Evolutionary conservation across 257 asterid genomes (phyloP).

Genomic region (Echium plantagineum): DNA sequence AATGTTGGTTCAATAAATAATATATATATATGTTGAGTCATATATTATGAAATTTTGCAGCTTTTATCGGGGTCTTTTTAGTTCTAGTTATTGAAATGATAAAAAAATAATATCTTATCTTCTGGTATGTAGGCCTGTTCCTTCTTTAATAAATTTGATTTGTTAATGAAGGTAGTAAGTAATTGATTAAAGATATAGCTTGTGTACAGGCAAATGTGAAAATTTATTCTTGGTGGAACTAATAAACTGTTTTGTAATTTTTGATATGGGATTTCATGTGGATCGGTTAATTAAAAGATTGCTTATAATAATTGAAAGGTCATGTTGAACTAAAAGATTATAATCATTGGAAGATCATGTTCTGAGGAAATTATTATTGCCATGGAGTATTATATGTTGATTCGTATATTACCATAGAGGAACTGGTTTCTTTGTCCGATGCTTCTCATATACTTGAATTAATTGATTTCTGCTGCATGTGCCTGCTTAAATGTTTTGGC

Average conservation of each 20-base stretch:
- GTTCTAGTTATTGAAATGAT: background rate
- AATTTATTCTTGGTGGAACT: background rate
- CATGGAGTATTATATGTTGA: too few species aligned
- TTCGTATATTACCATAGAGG: background rate
- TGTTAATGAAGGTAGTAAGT: too few species aligned
- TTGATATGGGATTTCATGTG: background rate
- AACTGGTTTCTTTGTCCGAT: background rate
- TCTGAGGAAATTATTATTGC: background rate
- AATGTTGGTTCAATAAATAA: too few species aligned
- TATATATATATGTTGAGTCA: background rate
- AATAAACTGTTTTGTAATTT: background rate
- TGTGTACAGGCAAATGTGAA: background rate
- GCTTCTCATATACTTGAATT: background rate
- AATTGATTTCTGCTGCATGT: background rate
- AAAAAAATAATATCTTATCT: too few species aligned
- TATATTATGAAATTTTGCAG: background rate
- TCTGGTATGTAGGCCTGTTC: too few species aligned
- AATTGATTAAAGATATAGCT: too few species aligned
- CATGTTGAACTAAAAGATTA: too few species aligned
- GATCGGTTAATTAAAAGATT: background rate
- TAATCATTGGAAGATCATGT: background rate
- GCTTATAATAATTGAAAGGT: too few species aligned
- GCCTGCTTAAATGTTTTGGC: background rate
- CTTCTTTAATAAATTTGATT: too few species aligned
- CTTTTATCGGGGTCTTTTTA: background rate